A percentile compares a stretch with the other conserved stretches of the same genome.
These are phyloP conservation scores for Fusarium metavorans DNA, from an alignment of 2,329 filamentous ascomycete species.

Conservation along the genomic window DNA sequence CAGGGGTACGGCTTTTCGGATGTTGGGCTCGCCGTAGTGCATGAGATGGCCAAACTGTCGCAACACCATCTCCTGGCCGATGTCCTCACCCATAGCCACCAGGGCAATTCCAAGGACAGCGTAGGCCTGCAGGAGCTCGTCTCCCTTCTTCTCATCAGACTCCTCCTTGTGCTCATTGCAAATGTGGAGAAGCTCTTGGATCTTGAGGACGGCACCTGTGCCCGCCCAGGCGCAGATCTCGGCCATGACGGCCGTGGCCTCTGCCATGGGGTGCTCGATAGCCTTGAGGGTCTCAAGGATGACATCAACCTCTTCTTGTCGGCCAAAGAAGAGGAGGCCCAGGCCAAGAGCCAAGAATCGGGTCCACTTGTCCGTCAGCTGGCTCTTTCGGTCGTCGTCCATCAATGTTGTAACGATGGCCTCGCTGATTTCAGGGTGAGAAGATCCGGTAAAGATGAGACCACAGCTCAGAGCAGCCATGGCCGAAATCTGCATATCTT, in stretches of 20 bases:
- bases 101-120: conserved; percentile 94
- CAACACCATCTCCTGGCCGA: conserved; percentile 98
- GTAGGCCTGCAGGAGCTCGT: conserved; percentile 95
- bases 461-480: conserved; percentile 95
- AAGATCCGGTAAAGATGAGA: conserved; percentile 92
- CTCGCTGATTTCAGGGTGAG: conserved; percentile 90
- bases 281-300: conserved; percentile 97
- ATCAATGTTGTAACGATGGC: conserved; percentile 92
- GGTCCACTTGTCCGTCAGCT: conserved; percentile 98
- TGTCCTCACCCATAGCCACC: conserved; percentile 97
- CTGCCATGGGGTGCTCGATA: conserved; percentile 96
- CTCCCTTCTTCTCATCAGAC: conserved; percentile 92
- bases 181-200: conserved; percentile 96
- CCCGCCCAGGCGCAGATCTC: conserved; percentile 99
- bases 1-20: conserved; percentile 93
- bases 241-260: conserved; percentile 92
- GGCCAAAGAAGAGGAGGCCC: conserved; percentile 93
- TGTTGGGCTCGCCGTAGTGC: conserved; percentile 99
- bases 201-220: conserved; percentile 95
- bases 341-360: conserved; percentile 95
- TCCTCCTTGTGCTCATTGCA: conserved; percentile 98
- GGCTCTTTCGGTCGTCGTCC: conserved; percentile 90
- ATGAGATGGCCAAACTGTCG: conserved; percentile 98
- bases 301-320: conserved; percentile 98
- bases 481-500: conserved; percentile 95